Conservation (phyloP, 2,329 filamentous ascomycete genomes). For the Emmonsia crescens region DNA sequence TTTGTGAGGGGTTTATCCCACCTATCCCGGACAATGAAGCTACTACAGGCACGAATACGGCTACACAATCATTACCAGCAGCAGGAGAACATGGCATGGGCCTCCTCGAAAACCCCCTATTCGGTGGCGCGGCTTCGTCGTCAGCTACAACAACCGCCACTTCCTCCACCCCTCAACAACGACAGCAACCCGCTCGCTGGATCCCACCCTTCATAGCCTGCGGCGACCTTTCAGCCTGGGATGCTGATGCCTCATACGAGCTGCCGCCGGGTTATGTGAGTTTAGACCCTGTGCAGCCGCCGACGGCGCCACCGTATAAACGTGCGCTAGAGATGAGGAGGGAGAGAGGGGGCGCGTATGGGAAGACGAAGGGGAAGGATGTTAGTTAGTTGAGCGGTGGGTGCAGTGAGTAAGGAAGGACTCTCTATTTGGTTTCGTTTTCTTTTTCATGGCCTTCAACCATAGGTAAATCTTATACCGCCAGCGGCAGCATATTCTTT, state of each 20-base stretch:
- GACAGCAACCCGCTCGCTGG: constrained; percentile 55
- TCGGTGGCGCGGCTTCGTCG: constrained; percentile 29
- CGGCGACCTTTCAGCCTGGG: constrained; percentile 86
- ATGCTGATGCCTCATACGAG: constrained; percentile 89
- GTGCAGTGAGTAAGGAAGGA: not conserved
- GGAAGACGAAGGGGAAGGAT: constrained; percentile 51
- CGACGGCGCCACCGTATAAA: constrained; percentile 91
- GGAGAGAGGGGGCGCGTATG: constrained; percentile 63
- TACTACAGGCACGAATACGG: not conserved
- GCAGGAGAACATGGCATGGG: constrained; percentile 14
- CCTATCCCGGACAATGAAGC: constrained; percentile 17
- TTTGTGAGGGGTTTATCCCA: constrained; percentile 86
- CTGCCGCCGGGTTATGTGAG: constrained; percentile 77
- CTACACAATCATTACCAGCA: not conserved
- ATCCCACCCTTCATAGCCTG: constrained; percentile 96
- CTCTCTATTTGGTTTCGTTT: not conserved
- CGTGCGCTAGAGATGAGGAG: constrained; percentile 76
- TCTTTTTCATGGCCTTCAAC: too few relatives aligned
- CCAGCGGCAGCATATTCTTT: not conserved
- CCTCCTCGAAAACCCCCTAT: constrained; percentile 29
- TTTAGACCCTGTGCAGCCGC: constrained; percentile 85
- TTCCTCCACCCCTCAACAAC: constrained; percentile 24
- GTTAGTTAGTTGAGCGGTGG: not conserved
- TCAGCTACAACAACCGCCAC: constrained; percentile 15
- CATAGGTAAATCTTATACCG: too few relatives aligned